These are phyloP conservation scores for Mortierella sp. DNA, from an alignment of 371 early-diverging fungal species.

Conservation along the genomic window DNA sequence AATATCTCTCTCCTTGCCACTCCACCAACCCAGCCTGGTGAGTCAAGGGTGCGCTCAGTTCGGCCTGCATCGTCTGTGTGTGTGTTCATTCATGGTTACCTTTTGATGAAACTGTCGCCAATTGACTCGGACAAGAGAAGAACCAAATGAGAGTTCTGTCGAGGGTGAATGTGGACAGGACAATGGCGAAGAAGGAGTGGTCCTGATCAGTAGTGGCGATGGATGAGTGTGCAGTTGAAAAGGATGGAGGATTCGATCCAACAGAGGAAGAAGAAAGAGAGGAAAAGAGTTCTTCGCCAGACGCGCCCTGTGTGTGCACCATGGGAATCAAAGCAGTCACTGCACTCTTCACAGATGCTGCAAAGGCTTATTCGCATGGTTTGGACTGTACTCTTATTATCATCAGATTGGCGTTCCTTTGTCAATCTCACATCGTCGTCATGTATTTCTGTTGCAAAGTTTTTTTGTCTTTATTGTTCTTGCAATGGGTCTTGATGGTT, in stretches of 20 bases:
- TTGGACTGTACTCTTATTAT: too few relatives aligned
- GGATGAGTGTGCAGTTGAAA: background rate
- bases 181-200: background rate
- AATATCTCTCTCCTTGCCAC: too few relatives aligned
- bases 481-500: background rate
- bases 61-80: background rate
- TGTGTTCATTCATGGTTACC: background rate
- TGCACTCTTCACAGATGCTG: too few relatives aligned
- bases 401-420: too few relatives aligned
- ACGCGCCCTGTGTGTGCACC: background rate
- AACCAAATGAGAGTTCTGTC: background rate
- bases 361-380: too few relatives aligned
- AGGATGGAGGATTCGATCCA: background rate
- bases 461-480: background rate
- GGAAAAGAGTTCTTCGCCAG: too few relatives aligned
- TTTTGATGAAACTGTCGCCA: background rate
- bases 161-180: background rate
- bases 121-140: background rate
- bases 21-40: too few relatives aligned
- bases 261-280: background rate
- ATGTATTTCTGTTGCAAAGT: background rate
- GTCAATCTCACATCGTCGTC: too few relatives aligned
- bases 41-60: too few relatives aligned
- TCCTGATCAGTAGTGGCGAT: background rate
- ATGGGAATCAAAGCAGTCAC: conserved; percentile 4